Percentiles rank a stretch among this genome's conserved stretches.
Conservation (phyloP, 2,329 filamentous ascomycete species). For the Arthrobotrys sphaeroides region DNA sequence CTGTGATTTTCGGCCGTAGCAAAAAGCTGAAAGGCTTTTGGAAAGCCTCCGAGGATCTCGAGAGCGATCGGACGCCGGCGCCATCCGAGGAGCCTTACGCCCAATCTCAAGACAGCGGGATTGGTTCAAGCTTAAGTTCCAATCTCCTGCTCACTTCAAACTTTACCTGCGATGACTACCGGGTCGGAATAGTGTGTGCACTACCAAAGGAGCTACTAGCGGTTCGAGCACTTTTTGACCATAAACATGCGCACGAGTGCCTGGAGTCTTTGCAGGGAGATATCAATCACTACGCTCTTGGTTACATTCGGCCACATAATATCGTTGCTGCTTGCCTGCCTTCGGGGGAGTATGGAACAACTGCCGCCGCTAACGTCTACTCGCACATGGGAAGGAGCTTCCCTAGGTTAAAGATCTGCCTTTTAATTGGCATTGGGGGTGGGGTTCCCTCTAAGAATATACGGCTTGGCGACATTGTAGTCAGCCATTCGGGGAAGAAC, state of each 20-base stretch:
- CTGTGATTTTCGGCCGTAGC: conserved; percentile 20
- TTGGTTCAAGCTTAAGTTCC: conserved; percentile 3
- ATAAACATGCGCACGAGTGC: background rate
- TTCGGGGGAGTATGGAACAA: conserved; percentile 12
- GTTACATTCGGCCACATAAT: conserved; percentile 3
- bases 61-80: background rate
- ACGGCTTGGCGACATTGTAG: conserved; percentile 36
- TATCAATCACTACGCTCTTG: conserved; percentile 17
- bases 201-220: conserved; percentile 15
- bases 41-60: background rate
- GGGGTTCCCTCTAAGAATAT: conserved; percentile 20
- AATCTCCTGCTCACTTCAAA: background rate
- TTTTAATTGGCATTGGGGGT: conserved; percentile 30
- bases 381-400: conserved; percentile 16
- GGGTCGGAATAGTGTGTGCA: conserved; percentile 12
- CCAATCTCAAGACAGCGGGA: background rate
- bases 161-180: background rate
- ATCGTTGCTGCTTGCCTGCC: conserved; percentile 15
- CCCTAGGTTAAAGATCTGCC: background rate
- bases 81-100: background rate
- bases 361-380: background rate
- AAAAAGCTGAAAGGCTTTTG: background rate
- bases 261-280: background rate
- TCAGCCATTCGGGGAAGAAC: background rate
- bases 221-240: conserved; percentile 15